phyloP scores from a whole-genome alignment of 768 basidiomycete genomes.

The Mycena epipterygia region DNA sequence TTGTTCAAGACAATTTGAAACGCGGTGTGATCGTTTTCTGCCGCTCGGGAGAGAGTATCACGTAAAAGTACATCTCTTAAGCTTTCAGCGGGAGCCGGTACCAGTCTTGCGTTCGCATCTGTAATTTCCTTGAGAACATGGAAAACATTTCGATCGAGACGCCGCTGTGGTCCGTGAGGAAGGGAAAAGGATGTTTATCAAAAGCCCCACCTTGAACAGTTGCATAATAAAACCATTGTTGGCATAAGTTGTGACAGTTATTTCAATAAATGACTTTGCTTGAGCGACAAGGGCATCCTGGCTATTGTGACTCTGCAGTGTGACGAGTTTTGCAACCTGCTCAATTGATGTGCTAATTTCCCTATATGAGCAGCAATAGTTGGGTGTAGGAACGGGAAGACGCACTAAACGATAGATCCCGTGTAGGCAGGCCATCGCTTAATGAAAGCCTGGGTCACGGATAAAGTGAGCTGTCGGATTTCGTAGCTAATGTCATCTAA shows the following conservation, averaged over 20 bases:
- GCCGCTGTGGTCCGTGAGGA: constrained; percentile 53
- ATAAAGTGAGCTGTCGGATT: constrained; percentile 73
- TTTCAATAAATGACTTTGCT: constrained; percentile 67
- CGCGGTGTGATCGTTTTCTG: constrained; percentile 63
- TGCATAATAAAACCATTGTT: constrained; percentile 69
- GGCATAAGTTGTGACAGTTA: constrained; percentile 66
- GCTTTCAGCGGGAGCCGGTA: constrained; percentile 43
- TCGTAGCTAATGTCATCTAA: constrained; percentile 73
- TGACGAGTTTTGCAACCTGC: constrained; percentile 61
- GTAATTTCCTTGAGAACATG: constrained; percentile 63
- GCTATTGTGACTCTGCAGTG: constrained; percentile 59
- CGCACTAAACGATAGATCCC: constrained; percentile 68
- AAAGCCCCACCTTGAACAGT: constrained; percentile 66
- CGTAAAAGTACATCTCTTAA: constrained; percentile 68
- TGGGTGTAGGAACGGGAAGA: background rate
- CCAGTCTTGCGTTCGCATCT: constrained; percentile 51
- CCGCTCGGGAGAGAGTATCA: constrained; percentile 62
- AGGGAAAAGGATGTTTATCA: background rate
- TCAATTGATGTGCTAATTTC: constrained; percentile 63
- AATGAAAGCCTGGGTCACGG: constrained; percentile 72
- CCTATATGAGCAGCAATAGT: background rate
- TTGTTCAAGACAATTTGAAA: constrained; percentile 72
- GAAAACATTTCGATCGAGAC: constrained; percentile 63
- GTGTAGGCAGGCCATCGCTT: constrained; percentile 69
- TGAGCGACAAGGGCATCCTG: constrained; percentile 74